Percentiles rank a stretch among this genome's conserved stretches.
These are phyloP conservation scores for Candida gigantensis DNA, from an alignment of 1,139 yeast species.

Conservation along the genomic window DNA sequence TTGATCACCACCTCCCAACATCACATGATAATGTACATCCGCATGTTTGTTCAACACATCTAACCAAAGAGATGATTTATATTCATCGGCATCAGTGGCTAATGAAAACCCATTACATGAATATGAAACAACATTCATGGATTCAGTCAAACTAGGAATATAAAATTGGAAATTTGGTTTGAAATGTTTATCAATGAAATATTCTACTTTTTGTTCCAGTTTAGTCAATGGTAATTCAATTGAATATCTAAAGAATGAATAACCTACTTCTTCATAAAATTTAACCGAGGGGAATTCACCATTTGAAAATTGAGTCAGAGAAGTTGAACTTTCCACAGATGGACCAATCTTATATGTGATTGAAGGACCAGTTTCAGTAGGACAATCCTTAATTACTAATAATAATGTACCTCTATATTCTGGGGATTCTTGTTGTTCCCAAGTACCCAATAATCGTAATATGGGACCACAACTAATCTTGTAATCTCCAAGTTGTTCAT, in stretches of 20 bases:
- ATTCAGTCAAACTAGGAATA: constrained; percentile 56
- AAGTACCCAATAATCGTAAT: constrained; percentile 63
- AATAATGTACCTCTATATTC: constrained; percentile 68
- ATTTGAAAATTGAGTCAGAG: constrained; percentile 13
- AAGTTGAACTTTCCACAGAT: constrained; percentile 16
- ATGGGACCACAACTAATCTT: constrained; percentile 77
- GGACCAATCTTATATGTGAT: constrained; percentile 46
- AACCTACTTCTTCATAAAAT: constrained; percentile 43
- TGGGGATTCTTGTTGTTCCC: constrained; percentile 39
- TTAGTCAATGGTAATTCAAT: constrained; percentile 48
- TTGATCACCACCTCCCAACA: constrained; percentile 98
- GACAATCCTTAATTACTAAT: constrained; percentile 53
- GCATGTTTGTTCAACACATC: constrained; percentile 74
- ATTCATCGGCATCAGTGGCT: constrained; percentile 63
- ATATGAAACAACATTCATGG: constrained; percentile 78
- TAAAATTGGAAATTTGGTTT: constrained; percentile 50
- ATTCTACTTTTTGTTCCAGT: constrained; percentile 61
- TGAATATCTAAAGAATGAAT: constrained; percentile 63
- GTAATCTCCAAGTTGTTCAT: constrained; percentile 29
- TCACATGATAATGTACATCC: constrained; percentile 75
- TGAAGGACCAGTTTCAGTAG: constrained; percentile 33
- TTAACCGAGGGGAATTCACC: constrained; percentile 50
- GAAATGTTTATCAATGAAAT: constrained; percentile 50
- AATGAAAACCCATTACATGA: constrained; percentile 95
- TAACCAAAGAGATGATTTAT: constrained; percentile 78